Conservation (phyloP, 2,329 filamentous ascomycete genomes). For the Calonectria honghensis region DNA sequence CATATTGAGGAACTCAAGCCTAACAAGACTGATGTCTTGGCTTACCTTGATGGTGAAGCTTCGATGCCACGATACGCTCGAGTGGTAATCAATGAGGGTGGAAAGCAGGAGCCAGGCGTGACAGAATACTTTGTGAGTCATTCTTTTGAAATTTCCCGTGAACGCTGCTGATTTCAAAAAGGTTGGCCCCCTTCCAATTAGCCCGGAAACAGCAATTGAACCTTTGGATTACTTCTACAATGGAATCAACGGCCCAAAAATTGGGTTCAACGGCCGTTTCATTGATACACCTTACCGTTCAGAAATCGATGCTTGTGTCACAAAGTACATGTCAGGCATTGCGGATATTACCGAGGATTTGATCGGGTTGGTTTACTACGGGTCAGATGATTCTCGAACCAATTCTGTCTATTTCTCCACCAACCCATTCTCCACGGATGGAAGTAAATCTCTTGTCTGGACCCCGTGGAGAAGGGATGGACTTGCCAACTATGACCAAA, state of each 20-base stretch:
- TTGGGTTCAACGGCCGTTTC: conserved; percentile 45
- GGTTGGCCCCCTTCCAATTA: conserved; percentile 46
- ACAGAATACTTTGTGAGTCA: conserved; percentile 44
- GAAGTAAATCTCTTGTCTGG: conserved; percentile 43
- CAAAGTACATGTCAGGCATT: conserved; percentile 44
- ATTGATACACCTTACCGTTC: conserved; percentile 35
- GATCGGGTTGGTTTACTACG: conserved; percentile 40
- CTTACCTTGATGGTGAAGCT: conserved; percentile 63
- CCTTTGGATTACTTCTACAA: conserved; percentile 46
- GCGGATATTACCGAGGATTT: conserved; percentile 41
- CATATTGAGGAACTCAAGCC: conserved; percentile 59
- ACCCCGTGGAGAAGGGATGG: conserved; percentile 42
- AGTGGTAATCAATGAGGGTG: conserved; percentile 45
- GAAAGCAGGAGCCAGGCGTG: conserved; percentile 36
- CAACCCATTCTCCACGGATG: conserved; percentile 46
- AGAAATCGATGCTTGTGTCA: conserved; percentile 40
- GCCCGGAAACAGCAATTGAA: conserved; percentile 34
- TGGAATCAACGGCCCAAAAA: conserved; percentile 41
- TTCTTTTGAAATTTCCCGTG: background rate
- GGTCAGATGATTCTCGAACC: conserved; percentile 33
- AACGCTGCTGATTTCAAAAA: conserved; percentile 9
- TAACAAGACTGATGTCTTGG: conserved; percentile 82
- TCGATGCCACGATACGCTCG: conserved; percentile 40
- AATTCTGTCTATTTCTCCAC: conserved; percentile 42
- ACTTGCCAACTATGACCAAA: conserved; percentile 44